Base-by-base conservation (phyloP, 2,329 filamentous ascomycete genomes). In the Diaporthe humulicola region DNA sequence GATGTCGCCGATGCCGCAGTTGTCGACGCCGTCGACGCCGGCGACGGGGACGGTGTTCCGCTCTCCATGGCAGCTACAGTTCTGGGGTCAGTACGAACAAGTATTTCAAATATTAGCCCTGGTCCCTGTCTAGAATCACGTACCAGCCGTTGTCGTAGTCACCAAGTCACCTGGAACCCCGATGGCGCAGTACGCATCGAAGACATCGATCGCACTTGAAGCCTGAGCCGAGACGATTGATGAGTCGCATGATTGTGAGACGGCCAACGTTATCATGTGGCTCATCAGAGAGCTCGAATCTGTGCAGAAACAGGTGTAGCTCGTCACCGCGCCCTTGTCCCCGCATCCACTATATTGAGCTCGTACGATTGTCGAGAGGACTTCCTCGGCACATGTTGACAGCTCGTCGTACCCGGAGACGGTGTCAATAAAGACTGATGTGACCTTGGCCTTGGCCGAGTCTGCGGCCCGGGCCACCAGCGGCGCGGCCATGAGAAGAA, bases 251-350 rank as follows among this genome's bases (percentile, higher is more conserved):
- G 61, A 54, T 22, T n/a, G 33, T n/a, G 72, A 30, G 8, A 73
- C 70, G n/a, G 69, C 70, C 19, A 22, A 25, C 30, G 74, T 74
- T 36, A 77, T 76, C 19, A 73, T 36, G 2, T 6, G 40, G 38
- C 54, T 71, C 56, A 78, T 76, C 5, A 60, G 17, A 19, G 64
- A 73, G 45, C 70, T 75, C 38, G 70, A 75, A 10, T 69, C 73
- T 40, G 72, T 74, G 71, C 76, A 77, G 72, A 77, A 77, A 38
- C 76, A 77, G 52, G 52, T 69, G 64, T 74, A 78, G 10, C 74
- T 77, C 19, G 77, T 78, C 66, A 64, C 54, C 25, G 61, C 67
- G 6, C 73, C 70, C 40, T 64, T 72, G 73, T 78, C 77, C 25
- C 76, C 77, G 58, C 76, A 78, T 2, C 77, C 76, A 22, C 71